Percentiles rank a stretch among this genome's conserved stretches.
phyloP scores from a whole-genome alignment of 2,329 filamentous ascomycete species.

The Aciculosporium take region DNA sequence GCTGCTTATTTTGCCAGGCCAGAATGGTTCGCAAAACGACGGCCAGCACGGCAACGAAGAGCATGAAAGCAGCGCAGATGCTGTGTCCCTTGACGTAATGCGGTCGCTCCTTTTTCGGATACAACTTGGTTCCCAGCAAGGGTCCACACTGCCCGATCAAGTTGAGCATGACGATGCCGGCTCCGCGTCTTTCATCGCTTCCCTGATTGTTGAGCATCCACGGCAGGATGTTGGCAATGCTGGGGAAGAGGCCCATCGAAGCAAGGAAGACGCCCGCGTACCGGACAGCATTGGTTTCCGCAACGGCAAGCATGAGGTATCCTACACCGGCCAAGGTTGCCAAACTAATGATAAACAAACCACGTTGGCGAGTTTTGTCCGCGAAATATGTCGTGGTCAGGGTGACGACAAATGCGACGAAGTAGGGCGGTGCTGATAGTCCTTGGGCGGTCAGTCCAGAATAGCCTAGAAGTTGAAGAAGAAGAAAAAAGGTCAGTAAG shows the following conservation, averaged over 20 bases:
- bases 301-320: slow-evolving; percentile 5
- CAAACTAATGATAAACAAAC: slow-evolving; percentile 2
- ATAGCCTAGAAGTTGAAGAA: slow-evolving; percentile 8
- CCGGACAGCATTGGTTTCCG: not conserved
- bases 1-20: slow-evolving; percentile 7
- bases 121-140: slow-evolving; percentile 5
- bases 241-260: slow-evolving; percentile 4
- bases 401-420: slow-evolving; percentile 9
- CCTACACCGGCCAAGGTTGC: slow-evolving; percentile 5
- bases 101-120: slow-evolving; percentile 4
- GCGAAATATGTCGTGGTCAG: slow-evolving; percentile 8
- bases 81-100: slow-evolving; percentile 4
- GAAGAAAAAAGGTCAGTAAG: not conserved
- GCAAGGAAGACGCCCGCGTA: slow-evolving; percentile 5
- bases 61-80: slow-evolving; percentile 6
- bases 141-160: slow-evolving; percentile 7
- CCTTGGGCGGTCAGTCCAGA: slow-evolving; percentile 9
- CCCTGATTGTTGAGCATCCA: slow-evolving; percentile 7
- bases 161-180: slow-evolving; percentile 5
- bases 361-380: slow-evolving; percentile 9
- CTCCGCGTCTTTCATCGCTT: slow-evolving; percentile 6
- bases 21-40: slow-evolving; percentile 3
- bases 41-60: slow-evolving; percentile 8
- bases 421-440: slow-evolving; percentile 10
- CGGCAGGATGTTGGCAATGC: slow-evolving; percentile 6